A percentile compares a stretch with the other conserved stretches of the same genome.
Evolutionary conservation across 2,329 filamentous ascomycete species (phyloP).

Genomic region (Exophiala sideris): DNA sequence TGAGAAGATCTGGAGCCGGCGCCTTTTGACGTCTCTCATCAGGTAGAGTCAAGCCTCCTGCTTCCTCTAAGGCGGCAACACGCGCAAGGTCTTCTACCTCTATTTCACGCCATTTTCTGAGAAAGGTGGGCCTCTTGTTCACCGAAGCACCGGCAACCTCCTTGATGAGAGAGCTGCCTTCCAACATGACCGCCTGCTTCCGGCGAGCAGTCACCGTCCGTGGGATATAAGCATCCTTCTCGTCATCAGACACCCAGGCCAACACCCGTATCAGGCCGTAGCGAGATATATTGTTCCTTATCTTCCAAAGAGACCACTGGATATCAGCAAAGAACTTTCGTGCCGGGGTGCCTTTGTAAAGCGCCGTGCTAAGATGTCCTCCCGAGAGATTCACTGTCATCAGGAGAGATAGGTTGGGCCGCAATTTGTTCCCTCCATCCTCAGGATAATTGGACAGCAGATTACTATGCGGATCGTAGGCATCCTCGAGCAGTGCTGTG

Average conservation of each 20-base stretch:
- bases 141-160: slow-evolving; percentile 19
- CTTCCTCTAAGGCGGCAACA: slow-evolving; percentile 6
- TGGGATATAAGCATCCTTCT: slow-evolving; percentile 60
- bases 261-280: slow-evolving; percentile 80
- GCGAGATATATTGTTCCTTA: slow-evolving; percentile 61
- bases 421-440: slow-evolving; percentile 41
- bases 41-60: not conserved
- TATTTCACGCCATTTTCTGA: slow-evolving; percentile 14
- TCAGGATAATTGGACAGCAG: slow-evolving; percentile 31
- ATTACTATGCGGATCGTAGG: slow-evolving; percentile 49
- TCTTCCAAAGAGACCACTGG: slow-evolving; percentile 54
- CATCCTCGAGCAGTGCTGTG: slow-evolving; percentile 50
- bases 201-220: slow-evolving; percentile 53
- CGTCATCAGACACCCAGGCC: slow-evolving; percentile 64
- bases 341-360: slow-evolving; percentile 55
- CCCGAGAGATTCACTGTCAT: slow-evolving; percentile 62
- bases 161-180: slow-evolving; percentile 17
- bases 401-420: slow-evolving; percentile 69
- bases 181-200: slow-evolving; percentile 20
- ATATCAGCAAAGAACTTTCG: slow-evolving; percentile 57
- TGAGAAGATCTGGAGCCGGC: slow-evolving; percentile 11
- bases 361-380: slow-evolving; percentile 43
- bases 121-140: slow-evolving; percentile 3
- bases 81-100: slow-evolving; percentile 13
- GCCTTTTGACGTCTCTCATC: slow-evolving; percentile 1